Base-by-base conservation (phyloP, 2,329 filamentous ascomycete species). In the Trichoderma polysporum region DNA sequence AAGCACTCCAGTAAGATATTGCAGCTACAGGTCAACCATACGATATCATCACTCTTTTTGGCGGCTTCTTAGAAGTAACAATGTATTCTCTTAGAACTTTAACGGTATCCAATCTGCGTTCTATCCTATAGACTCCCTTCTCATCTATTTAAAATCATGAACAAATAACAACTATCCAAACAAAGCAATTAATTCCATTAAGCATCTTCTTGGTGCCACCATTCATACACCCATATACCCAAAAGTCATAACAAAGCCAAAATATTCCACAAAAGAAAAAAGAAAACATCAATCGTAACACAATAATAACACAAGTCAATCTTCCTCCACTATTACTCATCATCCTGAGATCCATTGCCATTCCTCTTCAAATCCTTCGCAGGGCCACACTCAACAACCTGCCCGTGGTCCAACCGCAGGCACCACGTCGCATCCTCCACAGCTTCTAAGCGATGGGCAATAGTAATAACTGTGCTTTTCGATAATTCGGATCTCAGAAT, bases 361-460 rank as follows among this genome's bases (percentile, higher is more conserved):
- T 25, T 52, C 2, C 53, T 12, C 27, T 15, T 29, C 17, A 70
- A 49, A 27, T 74, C 66, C 61, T 66, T 69, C 1, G 78, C 74
- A 1, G 81, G 82, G 0, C 84, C 84, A 45, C 81, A 81, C 70
- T 81, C 81, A 0, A 86, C 76, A 0, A 88, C 81, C 17, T 76
- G 74, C 1, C 86, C 86, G 15, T 77, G 77, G 37, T 88, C 84
- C 54, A 88, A 71, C 33, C 85, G 76, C 56, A 88, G 74, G 64
- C 83, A 85, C 73, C 83, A 88, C 59, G 83, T 81, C 0, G 86
- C 86, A 68, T 86, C 84, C 69, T 81, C 80, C 10, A 90, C 88
- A 0, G 88, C 88, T 74, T 89, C 85, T 1, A 89, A 77, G 1
- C 87, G 81, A 74, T 90, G 88, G n/a, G 88, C 87, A 73, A 90